Base-by-base conservation (phyloP, 1,284 basidiomycete species). In the Amylostereum chailletii region DNA sequence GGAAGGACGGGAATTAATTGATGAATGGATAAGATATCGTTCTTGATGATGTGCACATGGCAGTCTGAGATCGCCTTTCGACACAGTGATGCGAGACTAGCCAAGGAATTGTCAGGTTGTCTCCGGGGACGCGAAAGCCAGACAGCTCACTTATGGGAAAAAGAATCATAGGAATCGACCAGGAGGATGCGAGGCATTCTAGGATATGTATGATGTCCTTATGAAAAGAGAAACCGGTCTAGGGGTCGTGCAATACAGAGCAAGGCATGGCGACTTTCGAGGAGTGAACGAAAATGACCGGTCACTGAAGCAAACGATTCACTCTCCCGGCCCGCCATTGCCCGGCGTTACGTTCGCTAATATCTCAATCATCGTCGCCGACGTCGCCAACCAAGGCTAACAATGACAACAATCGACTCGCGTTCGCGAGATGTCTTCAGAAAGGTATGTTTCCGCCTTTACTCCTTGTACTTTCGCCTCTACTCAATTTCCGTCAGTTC, bases 121-220 rank as follows among this genome's bases (percentile, higher is more conserved):
- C 51, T 52, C 38, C 33, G 31, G 32, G 32, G 40, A 26, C 43
- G 41, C 26, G 29, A 44, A 27, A 11, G 3, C 41, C 32, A 49
- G 29, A 1, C 0, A n/a, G 72, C 83, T 50, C 51, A 89, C 86
- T 91, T 92, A 75, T 80, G 77, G 5, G 88, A 87, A 66, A 91
- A 92, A 0, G 88, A 90, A 64, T 92, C 90, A 57, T 90, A 88
- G 3, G 86, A 89, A 62, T 91, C 89, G 38, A 92, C 73, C 42
- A 92, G 70, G 34, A 91, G 70, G 38, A 90, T 68, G 36, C 62
- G 60, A 46, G 65, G 60, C 19, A 29, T 43, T 29, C 40, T 9
- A 8, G 40, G 11, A 27, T 42, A 9, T 8, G 40, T 8, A 31
- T 9, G 40, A 42, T 27, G 9, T 8, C 8, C 8, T 19, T 27